Conservation (phyloP, 345 rosid species). For the Hibiscus mutabilis region DNA sequence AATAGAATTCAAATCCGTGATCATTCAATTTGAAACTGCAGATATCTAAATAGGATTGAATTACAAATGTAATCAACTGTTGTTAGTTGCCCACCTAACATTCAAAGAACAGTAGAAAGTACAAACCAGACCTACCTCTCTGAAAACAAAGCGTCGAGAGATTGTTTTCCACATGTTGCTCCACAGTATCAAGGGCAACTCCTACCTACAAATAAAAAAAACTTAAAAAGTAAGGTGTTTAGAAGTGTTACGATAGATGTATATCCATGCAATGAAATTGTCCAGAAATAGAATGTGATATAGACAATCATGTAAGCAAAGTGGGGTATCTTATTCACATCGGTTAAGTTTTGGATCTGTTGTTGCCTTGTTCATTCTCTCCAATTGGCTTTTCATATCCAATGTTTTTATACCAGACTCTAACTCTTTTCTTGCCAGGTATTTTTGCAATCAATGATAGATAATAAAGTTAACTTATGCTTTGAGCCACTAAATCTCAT, state of each 20-base stretch:
- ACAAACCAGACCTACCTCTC: constrained; percentile 48
- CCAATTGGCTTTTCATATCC: neutral
- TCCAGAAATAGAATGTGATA: neutral
- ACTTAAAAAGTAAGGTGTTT: neutral
- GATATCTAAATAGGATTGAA: neutral
- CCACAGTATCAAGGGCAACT: constrained; percentile 53
- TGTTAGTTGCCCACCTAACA: neutral
- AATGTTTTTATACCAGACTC: neutral
- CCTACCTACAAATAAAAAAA: constrained; percentile 42
- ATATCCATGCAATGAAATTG: neutral
- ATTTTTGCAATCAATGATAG: neutral
- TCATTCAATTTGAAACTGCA: neutral
- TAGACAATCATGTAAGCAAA: neutral
- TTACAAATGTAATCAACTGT: neutral
- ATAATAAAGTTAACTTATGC: neutral
- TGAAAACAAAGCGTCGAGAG: constrained; percentile 54
- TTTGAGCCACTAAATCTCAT: neutral
- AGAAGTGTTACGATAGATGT: neutral
- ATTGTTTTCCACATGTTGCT: constrained; percentile 64
- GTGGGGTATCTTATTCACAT: neutral
- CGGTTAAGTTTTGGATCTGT: neutral
- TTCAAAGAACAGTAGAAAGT: neutral
- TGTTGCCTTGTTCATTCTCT: neutral
- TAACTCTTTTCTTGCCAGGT: neutral
- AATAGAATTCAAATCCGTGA: neutral